These are phyloP conservation scores for Barbatosphaeria neglecta DNA, from an alignment of 495 filamentous ascomycete species.

Conservation along the genomic window DNA sequence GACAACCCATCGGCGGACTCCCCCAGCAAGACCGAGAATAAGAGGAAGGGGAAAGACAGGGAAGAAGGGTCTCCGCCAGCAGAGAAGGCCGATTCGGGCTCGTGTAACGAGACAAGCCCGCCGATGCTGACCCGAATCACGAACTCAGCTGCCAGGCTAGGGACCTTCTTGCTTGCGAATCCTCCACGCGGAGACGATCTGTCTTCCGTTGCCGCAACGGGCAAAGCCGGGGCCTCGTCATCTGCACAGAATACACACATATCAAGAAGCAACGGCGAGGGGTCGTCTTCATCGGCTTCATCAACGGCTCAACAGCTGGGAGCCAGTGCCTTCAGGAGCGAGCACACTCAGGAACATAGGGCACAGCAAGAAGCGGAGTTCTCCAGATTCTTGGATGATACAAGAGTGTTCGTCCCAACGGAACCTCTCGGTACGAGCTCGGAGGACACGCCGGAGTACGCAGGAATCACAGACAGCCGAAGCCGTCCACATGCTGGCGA, in stretches of 20 bases:
- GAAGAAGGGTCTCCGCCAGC: not conserved
- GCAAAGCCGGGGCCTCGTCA: not conserved
- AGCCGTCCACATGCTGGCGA: not conserved
- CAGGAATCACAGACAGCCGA: not conserved
- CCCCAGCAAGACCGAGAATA: not conserved
- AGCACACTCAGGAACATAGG: constrained; percentile 21
- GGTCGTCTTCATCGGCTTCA: constrained; percentile 70
- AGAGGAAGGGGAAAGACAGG: constrained; percentile 12
- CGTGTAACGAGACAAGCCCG: not conserved
- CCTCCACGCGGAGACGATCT: not conserved
- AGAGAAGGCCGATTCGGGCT: not conserved
- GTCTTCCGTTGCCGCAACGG: not conserved
- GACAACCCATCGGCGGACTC: too few relatives aligned
- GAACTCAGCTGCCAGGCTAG: not conserved
- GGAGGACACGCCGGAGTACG: not conserved
- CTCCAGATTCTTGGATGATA: constrained; percentile 29
- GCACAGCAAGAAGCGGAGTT: constrained; percentile 28
- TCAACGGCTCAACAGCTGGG: constrained; percentile 46
- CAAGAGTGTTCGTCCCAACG: constrained; percentile 12
- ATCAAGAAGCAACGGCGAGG: constrained; percentile 24
- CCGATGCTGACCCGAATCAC: not conserved
- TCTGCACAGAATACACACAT: not conserved
- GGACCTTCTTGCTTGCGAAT: not conserved
- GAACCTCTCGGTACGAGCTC: constrained; percentile 4
- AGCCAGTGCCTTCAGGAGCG: constrained; percentile 4